Conservation (phyloP, 176 grass and related monocot species). For the Bothriochloa decipiens region DNA sequence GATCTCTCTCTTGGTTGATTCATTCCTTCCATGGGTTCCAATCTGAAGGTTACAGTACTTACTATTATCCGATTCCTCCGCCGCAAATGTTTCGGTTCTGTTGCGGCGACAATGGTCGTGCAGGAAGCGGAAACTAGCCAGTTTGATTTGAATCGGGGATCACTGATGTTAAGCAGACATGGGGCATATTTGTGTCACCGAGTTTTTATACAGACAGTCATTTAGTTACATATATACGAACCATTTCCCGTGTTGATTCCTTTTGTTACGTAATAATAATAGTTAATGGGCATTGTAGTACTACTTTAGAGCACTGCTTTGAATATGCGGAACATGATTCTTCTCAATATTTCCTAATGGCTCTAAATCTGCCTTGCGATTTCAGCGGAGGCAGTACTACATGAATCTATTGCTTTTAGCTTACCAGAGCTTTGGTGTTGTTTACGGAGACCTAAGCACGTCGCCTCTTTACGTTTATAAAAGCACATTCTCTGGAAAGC, state of each 20-base stretch:
- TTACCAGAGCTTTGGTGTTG: conserved; percentile 97
- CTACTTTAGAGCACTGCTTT: background rate
- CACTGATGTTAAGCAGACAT: background rate
- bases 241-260: background rate
- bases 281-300: background rate
- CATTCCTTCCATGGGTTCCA: background rate
- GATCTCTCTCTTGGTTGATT: background rate
- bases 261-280: background rate
- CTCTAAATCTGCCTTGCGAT: conserved; percentile 24
- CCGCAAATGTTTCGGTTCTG: background rate
- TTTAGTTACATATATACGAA: background rate
- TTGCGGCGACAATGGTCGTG: background rate
- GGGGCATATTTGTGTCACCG: background rate
- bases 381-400: conserved; percentile 68
- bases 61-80: background rate
- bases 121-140: background rate
- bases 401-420: conserved; percentile 79
- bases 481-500: conserved; percentile 73
- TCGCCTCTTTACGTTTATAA: conserved; percentile 90
- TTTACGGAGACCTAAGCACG: conserved; percentile 91
- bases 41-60: background rate
- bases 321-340: background rate
- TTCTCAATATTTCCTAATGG: conserved; percentile 21
- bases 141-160: background rate
- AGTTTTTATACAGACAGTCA: background rate